A percentile compares a stretch with the other conserved stretches of the same genome.
These are phyloP conservation scores for Emericellopsis terricola DNA, from an alignment of 495 filamentous ascomycete species.

Conservation along the genomic window DNA sequence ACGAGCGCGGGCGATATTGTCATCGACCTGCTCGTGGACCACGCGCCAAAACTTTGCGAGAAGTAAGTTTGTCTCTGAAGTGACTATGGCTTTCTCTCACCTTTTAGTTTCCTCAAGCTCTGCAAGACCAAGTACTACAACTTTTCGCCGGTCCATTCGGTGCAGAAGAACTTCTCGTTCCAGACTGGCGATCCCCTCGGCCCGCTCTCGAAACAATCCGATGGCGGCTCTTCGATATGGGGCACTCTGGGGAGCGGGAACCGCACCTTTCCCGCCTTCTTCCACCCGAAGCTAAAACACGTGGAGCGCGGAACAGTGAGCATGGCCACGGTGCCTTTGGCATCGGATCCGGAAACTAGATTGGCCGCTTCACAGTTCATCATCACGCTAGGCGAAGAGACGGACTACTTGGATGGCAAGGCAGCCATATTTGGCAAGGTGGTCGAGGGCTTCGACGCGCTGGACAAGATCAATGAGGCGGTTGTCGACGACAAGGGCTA, in stretches of 20 bases:
- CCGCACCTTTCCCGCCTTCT: constrained; percentile 64
- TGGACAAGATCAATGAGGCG: constrained; percentile 84
- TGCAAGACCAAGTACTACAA: constrained; percentile 98
- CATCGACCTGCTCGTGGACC: constrained; percentile 74
- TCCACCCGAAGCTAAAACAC: constrained; percentile 74
- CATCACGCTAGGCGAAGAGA: constrained; percentile 68
- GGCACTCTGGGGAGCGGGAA: constrained; percentile 52
- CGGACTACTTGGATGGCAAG: constrained; percentile 79
- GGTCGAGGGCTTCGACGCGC: constrained; percentile 76
- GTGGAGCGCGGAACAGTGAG: constrained; percentile 75
- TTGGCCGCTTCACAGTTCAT: constrained; percentile 80
- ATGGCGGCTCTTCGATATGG: constrained; percentile 89
- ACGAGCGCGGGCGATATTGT: constrained; percentile 86
- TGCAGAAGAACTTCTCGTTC: constrained; percentile 86
- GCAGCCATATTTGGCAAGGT: constrained; percentile 89
- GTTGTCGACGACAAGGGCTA: constrained; percentile 73
- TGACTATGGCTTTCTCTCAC: neutral
- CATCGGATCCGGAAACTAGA: constrained; percentile 61
- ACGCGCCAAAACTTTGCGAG: constrained; percentile 75
- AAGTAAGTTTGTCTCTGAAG: constrained; percentile 42
- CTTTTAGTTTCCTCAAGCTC: constrained; percentile 77
- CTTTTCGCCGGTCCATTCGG: constrained; percentile 72
- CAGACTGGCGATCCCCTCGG: constrained; percentile 89
- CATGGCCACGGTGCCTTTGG: constrained; percentile 72
- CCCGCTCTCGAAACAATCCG: constrained; percentile 59